Percentiles rank a stretch among this genome's conserved stretches.
Conservation (phyloP, 306 rosid species). For the Argentina anserina region DNA sequence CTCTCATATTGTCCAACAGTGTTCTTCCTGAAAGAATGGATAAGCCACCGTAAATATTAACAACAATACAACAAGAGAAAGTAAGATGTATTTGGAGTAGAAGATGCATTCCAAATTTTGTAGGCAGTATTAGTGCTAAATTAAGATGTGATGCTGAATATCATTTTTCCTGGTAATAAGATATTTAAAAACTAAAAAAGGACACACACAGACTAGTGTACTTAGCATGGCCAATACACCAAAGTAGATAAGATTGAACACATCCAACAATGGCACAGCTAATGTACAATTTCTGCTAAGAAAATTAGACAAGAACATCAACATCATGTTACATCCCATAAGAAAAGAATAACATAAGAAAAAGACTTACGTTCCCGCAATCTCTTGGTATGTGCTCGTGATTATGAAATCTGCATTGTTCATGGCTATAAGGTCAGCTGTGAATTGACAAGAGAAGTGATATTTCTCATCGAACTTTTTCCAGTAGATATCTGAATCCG, state of each 20-base stretch:
- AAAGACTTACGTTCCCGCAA: conserved; percentile 80
- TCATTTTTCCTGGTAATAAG: neutral
- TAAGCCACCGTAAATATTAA: conserved; percentile 13
- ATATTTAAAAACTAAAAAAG: no score
- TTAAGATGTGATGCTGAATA: neutral
- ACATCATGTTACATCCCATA: neutral
- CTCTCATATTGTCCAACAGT: conserved; percentile 96
- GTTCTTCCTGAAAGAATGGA: conserved; percentile 59
- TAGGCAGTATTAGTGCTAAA: neutral
- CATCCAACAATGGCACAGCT: neutral
- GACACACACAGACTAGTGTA: neutral
- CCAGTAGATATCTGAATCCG: conserved; percentile 87
- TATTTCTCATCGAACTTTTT: conserved; percentile 78
- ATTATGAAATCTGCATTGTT: conserved; percentile 90
- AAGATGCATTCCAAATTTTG: neutral
- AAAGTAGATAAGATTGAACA: neutral
- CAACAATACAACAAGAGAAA: conserved; percentile 7
- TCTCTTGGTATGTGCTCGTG: conserved; percentile 97
- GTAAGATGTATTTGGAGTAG: neutral
- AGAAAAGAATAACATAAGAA: neutral
- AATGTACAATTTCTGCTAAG: neutral
- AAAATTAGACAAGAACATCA: neutral
- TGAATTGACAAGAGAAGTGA: conserved; percentile 90
- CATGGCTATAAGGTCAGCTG: conserved; percentile 94
- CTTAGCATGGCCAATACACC: neutral